These are phyloP conservation scores for Pisolithus sp. DNA, from an alignment of 768 basidiomycete genomes.

Conservation along the genomic window DNA sequence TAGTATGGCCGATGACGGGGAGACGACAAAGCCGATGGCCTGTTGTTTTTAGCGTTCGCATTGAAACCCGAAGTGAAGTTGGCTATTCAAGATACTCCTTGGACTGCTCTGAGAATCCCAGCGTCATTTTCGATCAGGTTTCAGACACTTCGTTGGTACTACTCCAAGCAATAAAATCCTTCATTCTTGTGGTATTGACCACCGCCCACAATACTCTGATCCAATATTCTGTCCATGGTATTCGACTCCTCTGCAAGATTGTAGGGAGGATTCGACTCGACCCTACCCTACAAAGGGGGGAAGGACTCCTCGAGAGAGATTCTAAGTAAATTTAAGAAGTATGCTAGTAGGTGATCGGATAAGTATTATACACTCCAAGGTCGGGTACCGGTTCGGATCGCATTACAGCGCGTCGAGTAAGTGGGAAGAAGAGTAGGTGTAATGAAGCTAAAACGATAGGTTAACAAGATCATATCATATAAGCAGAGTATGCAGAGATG, in stretches of 20 bases:
- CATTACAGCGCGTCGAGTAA: neutral
- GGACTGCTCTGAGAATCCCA: no score
- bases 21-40: no score
- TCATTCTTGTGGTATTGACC: no score
- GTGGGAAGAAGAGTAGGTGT: slow-evolving; percentile 14
- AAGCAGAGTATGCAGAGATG: slow-evolving; percentile 22
- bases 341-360: slow-evolving; percentile 19
- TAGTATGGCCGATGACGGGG: no score
- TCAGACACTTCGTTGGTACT: no score
- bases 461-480: slow-evolving; percentile 12
- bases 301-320: neutral
- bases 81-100: no score
- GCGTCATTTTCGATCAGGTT: no score
- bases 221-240: no score
- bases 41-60: no score
- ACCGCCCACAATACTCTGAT: no score
- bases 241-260: neutral
- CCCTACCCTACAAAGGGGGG: neutral
- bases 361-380: slow-evolving; percentile 13
- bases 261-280: neutral
- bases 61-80: no score
- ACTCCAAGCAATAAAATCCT: no score
- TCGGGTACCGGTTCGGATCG: slow-evolving; percentile 10
- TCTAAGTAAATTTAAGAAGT: slow-evolving; percentile 25
- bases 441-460: slow-evolving; percentile 21